These are phyloP conservation scores for Corymbia citriodora DNA, from an alignment of 441 rosid genomes.

Conservation along the genomic window DNA sequence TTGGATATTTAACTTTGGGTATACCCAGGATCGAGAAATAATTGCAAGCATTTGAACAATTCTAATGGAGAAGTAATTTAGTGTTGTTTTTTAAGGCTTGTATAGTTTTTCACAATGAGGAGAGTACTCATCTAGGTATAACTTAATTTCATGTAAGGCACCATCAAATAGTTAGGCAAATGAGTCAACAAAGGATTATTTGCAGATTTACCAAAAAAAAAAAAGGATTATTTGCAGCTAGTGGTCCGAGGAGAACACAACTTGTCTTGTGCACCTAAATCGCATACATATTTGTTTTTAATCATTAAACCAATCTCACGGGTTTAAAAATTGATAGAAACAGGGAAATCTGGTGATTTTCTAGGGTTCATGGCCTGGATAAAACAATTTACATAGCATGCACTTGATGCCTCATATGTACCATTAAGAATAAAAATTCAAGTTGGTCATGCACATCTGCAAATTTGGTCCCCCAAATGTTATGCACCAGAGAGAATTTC, in stretches of 20 bases:
- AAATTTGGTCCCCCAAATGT: background rate
- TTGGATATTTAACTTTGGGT: background rate
- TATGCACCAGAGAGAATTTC: background rate
- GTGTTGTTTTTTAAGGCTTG: background rate
- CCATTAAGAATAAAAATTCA: background rate
- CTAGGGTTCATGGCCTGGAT: background rate
- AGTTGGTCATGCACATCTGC: background rate
- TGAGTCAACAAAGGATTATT: background rate
- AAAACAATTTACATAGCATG: background rate
- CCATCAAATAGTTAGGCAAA: background rate
- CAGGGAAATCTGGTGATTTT: background rate
- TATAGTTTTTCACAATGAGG: background rate
- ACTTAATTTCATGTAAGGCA: background rate
- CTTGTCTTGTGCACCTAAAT: background rate
- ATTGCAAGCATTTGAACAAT: background rate
- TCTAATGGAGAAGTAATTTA: background rate
- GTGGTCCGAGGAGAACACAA: background rate
- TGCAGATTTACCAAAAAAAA: background rate
- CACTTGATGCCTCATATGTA: background rate
- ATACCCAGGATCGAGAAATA: background rate
- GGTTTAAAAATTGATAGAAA: background rate
- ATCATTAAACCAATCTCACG: background rate
- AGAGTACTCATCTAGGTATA: background rate
- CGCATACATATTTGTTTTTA: background rate
- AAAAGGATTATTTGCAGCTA: background rate